Conservation (phyloP, 2,329 filamentous ascomycete genomes). For the Iodosphaeria phyllophila region DNA sequence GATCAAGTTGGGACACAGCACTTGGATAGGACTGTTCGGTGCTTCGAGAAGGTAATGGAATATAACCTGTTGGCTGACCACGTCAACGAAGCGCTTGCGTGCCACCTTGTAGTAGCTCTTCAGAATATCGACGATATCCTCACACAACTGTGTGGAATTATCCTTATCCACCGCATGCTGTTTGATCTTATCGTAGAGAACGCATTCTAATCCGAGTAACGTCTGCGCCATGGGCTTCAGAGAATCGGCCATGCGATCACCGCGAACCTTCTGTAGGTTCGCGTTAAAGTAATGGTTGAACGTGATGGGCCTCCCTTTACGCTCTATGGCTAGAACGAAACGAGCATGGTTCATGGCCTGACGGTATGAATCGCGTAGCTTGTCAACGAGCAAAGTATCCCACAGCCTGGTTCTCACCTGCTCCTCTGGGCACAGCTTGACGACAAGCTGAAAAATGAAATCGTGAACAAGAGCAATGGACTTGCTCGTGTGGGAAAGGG, state of each 20-base stretch:
- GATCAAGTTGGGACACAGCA: slow-evolving; percentile 25
- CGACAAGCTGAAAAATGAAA: slow-evolving; percentile 27
- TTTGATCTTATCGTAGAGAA: neutral
- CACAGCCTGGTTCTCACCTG: slow-evolving; percentile 12
- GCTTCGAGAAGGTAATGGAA: slow-evolving; percentile 24
- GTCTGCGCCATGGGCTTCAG: neutral
- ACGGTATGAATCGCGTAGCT: slow-evolving; percentile 24
- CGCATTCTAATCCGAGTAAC: neutral
- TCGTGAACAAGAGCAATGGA: slow-evolving; percentile 30
- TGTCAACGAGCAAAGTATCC: slow-evolving; percentile 23
- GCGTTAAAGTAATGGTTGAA: slow-evolving; percentile 31
- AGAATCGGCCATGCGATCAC: neutral
- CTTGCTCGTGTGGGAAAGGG: slow-evolving; percentile 28
- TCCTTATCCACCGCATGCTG: no score
- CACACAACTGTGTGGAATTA: slow-evolving; percentile 12
- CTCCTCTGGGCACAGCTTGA: slow-evolving; percentile 21
- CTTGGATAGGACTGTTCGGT: slow-evolving; percentile 20
- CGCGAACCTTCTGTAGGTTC: neutral
- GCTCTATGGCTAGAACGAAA: slow-evolving; percentile 34
- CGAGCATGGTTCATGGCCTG: slow-evolving; percentile 25
- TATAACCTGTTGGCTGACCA: slow-evolving; percentile 26
- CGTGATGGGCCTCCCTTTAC: slow-evolving; percentile 24
- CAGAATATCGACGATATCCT: slow-evolving; percentile 30
- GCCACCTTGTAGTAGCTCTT: slow-evolving; percentile 31
- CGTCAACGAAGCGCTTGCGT: slow-evolving; percentile 30